Evolutionary conservation across 345 rosid genomes (phyloP).

Genomic region (Bruguiera sexangula): DNA sequence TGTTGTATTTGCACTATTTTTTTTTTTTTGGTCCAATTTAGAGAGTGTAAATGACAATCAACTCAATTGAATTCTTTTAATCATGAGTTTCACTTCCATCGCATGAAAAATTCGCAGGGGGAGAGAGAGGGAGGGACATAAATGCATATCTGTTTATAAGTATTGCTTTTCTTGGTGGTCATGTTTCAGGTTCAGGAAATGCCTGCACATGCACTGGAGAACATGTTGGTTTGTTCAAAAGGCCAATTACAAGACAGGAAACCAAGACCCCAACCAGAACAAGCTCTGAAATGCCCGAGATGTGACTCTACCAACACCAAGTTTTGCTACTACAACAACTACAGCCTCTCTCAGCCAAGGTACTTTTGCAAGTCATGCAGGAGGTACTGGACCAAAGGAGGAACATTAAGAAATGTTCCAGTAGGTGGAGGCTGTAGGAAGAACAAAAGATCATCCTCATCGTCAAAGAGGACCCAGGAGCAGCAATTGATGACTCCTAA

Average conservation of each 20-base stretch:
- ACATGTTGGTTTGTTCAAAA: slow-evolving; percentile 58
- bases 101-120: neutral
- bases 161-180: neutral
- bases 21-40: too few species aligned
- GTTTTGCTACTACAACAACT: slow-evolving; percentile 89
- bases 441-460: slow-evolving; percentile 60
- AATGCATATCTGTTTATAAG: too few species aligned
- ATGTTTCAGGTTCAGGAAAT: neutral
- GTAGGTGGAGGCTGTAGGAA: slow-evolving; percentile 84
- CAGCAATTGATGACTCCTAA: slow-evolving; percentile 36
- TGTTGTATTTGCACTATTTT: too few species aligned
- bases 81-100: neutral
- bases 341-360: slow-evolving; percentile 79
- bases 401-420: slow-evolving; percentile 72
- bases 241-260: slow-evolving; percentile 55
- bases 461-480: slow-evolving; percentile 42
- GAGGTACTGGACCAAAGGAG: slow-evolving; percentile 89
- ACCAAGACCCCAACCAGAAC: slow-evolving; percentile 58
- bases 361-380: slow-evolving; percentile 84
- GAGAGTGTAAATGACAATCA: too few species aligned
- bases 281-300: slow-evolving; percentile 65
- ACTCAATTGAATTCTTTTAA: neutral
- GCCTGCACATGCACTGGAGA: slow-evolving; percentile 40
- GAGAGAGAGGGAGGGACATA: too few species aligned
- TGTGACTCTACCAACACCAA: slow-evolving; percentile 84